phyloP scores from a whole-genome alignment of 148 eudicot species.

The Oxyria digyna region DNA sequence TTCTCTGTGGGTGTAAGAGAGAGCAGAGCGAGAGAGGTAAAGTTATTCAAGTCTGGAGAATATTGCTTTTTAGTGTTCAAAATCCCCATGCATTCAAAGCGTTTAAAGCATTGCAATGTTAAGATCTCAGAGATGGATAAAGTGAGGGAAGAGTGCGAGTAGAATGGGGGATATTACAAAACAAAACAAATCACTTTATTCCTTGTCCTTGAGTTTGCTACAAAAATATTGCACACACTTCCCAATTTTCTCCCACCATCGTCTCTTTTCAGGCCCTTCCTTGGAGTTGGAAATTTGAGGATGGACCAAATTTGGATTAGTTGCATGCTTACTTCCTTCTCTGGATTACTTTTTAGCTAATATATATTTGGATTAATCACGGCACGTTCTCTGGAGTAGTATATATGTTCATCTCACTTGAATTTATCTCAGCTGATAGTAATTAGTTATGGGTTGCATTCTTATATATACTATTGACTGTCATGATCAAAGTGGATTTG shows the following conservation, averaged over 20 bases:
- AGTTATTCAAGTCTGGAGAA: constrained; percentile 13
- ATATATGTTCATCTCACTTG: too few relatives aligned
- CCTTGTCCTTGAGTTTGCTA: constrained; percentile 25
- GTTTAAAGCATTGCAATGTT: constrained; percentile 11
- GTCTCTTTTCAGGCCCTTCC: constrained; percentile 34
- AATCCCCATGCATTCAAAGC: constrained; percentile 47
- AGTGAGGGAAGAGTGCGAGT: constrained; percentile 1
- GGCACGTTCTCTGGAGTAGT: too few relatives aligned
- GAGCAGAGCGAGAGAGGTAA: constrained; percentile 4
- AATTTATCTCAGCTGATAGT: too few relatives aligned
- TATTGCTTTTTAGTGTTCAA: constrained; percentile 23
- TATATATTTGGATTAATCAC: too few relatives aligned
- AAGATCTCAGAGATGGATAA: not conserved
- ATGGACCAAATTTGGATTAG: constrained; percentile 20
- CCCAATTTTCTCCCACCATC: constrained; percentile 36
- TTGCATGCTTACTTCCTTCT: not conserved
- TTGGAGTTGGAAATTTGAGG: constrained; percentile 16
- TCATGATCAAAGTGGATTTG: too few relatives aligned
- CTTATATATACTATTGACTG: too few relatives aligned
- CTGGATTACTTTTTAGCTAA: not conserved
- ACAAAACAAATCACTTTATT: not conserved
- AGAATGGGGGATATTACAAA: constrained; percentile 1
- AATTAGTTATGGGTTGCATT: too few relatives aligned
- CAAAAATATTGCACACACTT: constrained; percentile 32
- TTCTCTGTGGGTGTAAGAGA: not conserved